phyloP scores from a whole-genome alignment of 805 yeast species.

The Metschnikowia peoriensis region DNA sequence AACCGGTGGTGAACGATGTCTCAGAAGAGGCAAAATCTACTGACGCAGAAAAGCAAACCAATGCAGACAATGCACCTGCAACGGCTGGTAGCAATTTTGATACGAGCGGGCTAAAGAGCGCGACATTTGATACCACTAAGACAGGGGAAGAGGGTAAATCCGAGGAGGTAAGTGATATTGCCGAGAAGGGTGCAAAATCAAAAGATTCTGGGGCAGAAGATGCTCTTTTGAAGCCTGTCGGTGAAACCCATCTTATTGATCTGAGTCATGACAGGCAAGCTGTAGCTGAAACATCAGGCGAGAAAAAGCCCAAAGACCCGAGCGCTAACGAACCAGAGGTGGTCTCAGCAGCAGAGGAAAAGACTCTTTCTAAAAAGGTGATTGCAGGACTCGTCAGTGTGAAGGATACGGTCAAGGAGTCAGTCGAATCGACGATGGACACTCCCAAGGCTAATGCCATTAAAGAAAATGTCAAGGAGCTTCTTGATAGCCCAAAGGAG shows the following conservation, averaged over 20 bases:
- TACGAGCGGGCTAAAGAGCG: neutral
- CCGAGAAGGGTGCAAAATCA: slow-evolving; percentile 13
- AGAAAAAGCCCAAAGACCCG: neutral
- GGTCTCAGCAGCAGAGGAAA: neutral
- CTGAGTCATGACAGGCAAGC: neutral
- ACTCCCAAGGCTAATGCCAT: neutral
- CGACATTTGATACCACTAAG: neutral
- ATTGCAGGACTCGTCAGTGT: neutral
- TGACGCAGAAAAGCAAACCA: neutral
- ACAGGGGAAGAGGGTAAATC: slow-evolving; percentile 8
- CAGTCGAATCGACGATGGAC: neutral
- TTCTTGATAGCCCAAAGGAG: neutral
- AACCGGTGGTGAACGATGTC: neutral
- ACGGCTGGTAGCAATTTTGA: neutral
- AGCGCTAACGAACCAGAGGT: neutral
- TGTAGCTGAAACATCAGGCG: neutral
- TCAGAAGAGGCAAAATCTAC: neutral
- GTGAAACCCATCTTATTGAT: slow-evolving; percentile 4
- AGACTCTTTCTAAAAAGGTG: neutral
- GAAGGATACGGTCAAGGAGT: neutral
- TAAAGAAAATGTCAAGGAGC: neutral
- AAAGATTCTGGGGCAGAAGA: slow-evolving; percentile 7
- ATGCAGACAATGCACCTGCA: neutral
- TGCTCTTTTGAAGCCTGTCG: slow-evolving; percentile 6
- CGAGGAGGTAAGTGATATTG: slow-evolving; percentile 17